These are phyloP conservation scores for Yamadazyma triangularis DNA, from an alignment of 1,139 yeast genomes.

Conservation along the genomic window DNA sequence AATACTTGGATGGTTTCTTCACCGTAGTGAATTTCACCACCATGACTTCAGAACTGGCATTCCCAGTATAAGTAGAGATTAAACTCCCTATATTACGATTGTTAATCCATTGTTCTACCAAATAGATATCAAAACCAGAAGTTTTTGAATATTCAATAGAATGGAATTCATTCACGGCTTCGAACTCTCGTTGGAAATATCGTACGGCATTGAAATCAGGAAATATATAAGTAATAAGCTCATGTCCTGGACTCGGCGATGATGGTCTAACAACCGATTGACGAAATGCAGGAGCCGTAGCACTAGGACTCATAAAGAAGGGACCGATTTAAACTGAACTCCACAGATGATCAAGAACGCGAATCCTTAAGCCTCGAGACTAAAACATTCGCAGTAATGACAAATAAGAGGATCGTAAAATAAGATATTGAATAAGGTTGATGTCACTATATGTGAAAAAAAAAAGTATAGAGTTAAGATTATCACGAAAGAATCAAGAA, in stretches of 20 bases:
- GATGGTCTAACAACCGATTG: background rate
- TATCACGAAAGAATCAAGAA: no score
- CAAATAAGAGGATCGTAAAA: no score
- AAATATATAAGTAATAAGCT: slow-evolving; percentile 35
- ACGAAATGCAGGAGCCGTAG: background rate
- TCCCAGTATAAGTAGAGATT: slow-evolving; percentile 83
- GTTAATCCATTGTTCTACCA: slow-evolving; percentile 93
- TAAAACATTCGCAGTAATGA: no score
- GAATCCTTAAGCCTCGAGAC: no score
- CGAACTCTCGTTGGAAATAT: slow-evolving; percentile 39
- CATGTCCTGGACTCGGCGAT: slow-evolving; percentile 3
- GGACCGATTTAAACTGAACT: background rate
- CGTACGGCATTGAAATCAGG: slow-evolving; percentile 55
- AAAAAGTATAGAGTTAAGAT: no score
- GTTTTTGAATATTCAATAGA: slow-evolving; percentile 41
- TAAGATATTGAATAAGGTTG: no score
- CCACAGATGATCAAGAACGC: no score
- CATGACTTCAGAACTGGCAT: slow-evolving; percentile 53
- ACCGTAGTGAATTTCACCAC: slow-evolving; percentile 58
- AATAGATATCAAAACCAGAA: slow-evolving; percentile 77
- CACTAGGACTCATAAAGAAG: background rate
- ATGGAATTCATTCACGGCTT: slow-evolving; percentile 32
- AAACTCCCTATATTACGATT: slow-evolving; percentile 63
- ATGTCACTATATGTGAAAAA: no score
- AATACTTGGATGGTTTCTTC: slow-evolving; percentile 49